Evolutionary conservation across 164 flowering plant species (phyloP).

Genomic region (Vitis vinifera): ASM3070453v1 NC_081812.1:22094001-22094500

Average conservation of each 20-base stretch:
- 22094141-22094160: constrained; percentile 86
- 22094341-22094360: constrained; percentile 77
- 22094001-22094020: too few species aligned
- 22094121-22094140: constrained; percentile 83
- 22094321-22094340: constrained; percentile 88
- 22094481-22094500: constrained; percentile 28
- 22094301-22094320: constrained; percentile 81
- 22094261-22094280: constrained; percentile 82
- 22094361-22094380: constrained; percentile 84
- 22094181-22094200: constrained; percentile 92
- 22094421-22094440: too few species aligned
- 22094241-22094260: constrained; percentile 71
- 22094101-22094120: constrained; percentile 65
- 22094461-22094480: too few species aligned
- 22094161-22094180: constrained; percentile 84
- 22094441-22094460: too few species aligned
- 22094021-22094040: too few species aligned
- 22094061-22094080: not conserved
- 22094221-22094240: constrained; percentile 76
- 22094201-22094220: constrained; percentile 90
- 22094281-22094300: constrained; percentile 90
- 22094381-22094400: constrained; percentile 66
- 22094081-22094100: constrained; percentile 48
- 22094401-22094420: not conserved
- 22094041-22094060: too few species aligned